phyloP scores from a whole-genome alignment of 345 rosid species.

The Clarkia xantiana region DNA sequence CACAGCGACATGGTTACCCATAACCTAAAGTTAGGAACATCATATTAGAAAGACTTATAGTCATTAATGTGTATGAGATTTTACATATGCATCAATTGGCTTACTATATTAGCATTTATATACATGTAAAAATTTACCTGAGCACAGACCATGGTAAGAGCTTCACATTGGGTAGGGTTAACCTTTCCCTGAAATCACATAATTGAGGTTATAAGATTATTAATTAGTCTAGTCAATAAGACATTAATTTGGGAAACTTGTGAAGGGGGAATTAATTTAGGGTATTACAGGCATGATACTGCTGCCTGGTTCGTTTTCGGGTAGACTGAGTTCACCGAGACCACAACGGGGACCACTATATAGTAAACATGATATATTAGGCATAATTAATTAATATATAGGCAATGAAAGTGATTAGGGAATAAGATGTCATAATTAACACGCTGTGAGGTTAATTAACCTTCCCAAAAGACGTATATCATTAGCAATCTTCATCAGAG shows the following conservation, averaged over 20 bases:
- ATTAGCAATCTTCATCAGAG: too few relatives aligned
- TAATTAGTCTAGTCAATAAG: too few relatives aligned
- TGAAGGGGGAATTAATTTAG: too few relatives aligned
- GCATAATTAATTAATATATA: conserved; percentile 11
- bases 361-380: conserved; percentile 14
- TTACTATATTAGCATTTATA: too few relatives aligned
- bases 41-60: conserved; percentile 17
- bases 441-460: too few relatives aligned
- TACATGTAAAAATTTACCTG: too few relatives aligned
- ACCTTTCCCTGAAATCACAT: conserved; percentile 71
- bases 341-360: conserved; percentile 94
- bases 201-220: too few relatives aligned
- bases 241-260: too few relatives aligned
- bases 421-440: too few relatives aligned
- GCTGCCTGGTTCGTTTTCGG: conserved; percentile 99
- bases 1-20: conserved; percentile 88
- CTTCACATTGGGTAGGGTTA: conserved; percentile 98
- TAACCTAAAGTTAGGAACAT: conserved; percentile 31
- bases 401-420: too few relatives aligned
- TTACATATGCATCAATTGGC: neutral
- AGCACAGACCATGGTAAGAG: conserved; percentile 95
- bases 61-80: neutral
- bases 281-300: conserved; percentile 94
- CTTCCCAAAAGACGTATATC: conserved; percentile 83
- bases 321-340: conserved; percentile 94